phyloP scores from a whole-genome alignment of 164 flowering plant species.

The Berberis thunbergii region DNA sequence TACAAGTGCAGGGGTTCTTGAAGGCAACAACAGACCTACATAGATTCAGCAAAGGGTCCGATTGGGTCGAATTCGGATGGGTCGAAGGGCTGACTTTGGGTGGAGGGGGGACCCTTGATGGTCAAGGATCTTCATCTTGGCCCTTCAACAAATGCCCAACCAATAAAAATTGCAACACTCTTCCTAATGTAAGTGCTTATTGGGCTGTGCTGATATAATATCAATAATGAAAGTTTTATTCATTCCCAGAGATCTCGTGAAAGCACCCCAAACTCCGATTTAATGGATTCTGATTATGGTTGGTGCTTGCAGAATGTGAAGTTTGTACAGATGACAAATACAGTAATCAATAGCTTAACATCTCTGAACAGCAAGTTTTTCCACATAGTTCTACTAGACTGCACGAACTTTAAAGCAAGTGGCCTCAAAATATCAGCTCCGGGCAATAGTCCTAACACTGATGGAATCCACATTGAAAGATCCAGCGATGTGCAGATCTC shows the following conservation, averaged over 20 bases:
- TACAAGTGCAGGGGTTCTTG: conserved; percentile 34
- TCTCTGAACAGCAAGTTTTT: conserved; percentile 62
- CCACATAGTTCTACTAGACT: conserved; percentile 44
- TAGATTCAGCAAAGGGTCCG: conserved; percentile 20
- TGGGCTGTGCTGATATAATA: neutral
- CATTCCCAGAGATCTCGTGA: neutral
- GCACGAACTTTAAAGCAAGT: conserved; percentile 34
- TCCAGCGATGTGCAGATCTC: conserved; percentile 29
- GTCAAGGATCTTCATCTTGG: conserved; percentile 66
- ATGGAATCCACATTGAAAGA: conserved; percentile 61
- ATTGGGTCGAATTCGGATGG: conserved; percentile 51
- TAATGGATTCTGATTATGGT: neutral
- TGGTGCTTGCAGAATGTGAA: conserved; percentile 39
- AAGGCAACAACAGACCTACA: conserved; percentile 42
- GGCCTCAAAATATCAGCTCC: conserved; percentile 43
- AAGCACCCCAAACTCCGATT: neutral
- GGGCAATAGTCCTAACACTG: conserved; percentile 60
- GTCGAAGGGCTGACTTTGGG: conserved; percentile 40
- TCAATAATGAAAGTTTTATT: neutral
- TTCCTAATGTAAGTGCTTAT: conserved; percentile 39
- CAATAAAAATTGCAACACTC: conserved; percentile 28
- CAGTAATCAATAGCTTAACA: conserved; percentile 32
- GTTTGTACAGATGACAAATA: conserved; percentile 37
- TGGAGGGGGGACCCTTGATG: conserved; percentile 68
- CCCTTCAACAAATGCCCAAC: conserved; percentile 37